Percentiles rank a stretch among this genome's conserved stretches.
Conservation (phyloP, 225 moss, liverwort and hornwort species). For the Pseudisothecium myosuroides region DNA sequence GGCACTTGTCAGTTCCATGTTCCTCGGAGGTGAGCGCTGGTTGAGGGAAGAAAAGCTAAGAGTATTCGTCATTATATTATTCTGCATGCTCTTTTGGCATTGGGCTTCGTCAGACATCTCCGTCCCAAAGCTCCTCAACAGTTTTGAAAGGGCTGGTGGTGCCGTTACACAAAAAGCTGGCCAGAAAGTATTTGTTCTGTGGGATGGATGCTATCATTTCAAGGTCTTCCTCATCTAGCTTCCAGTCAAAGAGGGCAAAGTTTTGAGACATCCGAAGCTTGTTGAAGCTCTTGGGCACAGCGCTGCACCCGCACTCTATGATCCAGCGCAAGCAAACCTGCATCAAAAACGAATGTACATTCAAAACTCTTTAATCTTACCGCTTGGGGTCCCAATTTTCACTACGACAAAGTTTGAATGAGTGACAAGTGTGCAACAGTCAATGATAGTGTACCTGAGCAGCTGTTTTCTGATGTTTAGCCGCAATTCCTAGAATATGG, state of each 20-base stretch:
- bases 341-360: not conserved
- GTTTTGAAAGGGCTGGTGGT: constrained; percentile 38
- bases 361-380: not conserved
- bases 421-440: not conserved
- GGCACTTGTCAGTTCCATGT: not conserved
- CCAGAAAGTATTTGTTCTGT: constrained; percentile 30
- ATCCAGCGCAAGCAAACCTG: constrained; percentile 65
- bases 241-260: constrained; percentile 46
- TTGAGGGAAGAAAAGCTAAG: not conserved
- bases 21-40: not conserved
- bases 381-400: not conserved
- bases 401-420: not conserved
- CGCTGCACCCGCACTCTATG: constrained; percentile 35
- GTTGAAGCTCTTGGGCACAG: constrained; percentile 64
- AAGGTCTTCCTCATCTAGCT: constrained; percentile 42
- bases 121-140: constrained; percentile 69
- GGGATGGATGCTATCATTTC: constrained; percentile 28
- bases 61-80: not conserved
- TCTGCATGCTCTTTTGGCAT: not conserved
- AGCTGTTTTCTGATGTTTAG: constrained; percentile 36
- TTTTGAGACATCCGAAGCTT: constrained; percentile 44
- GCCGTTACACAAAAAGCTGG: constrained; percentile 17
- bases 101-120: constrained; percentile 24
- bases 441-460: constrained; percentile 21
- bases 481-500: constrained; percentile 14